Percentiles rank a stretch among this genome's conserved stretches.
Evolutionary conservation across 192 early-diverging fungal species (phyloP).

Genomic region (Pilaira anomala): DNA sequence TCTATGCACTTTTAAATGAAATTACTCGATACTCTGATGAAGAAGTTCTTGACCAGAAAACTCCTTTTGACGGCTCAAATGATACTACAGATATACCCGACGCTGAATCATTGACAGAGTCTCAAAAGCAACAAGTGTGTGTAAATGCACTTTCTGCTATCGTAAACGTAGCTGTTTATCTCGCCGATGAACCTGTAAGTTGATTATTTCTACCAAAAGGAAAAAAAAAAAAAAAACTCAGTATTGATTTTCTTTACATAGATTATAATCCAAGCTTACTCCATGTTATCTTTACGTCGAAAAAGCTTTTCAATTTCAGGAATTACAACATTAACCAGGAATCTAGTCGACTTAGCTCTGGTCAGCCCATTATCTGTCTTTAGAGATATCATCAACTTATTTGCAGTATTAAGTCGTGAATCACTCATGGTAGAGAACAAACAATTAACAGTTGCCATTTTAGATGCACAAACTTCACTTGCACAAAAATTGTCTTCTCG

Average conservation of each 20-base stretch:
- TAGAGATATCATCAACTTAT: conserved; percentile 55
- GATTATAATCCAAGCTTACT: conserved; percentile 59
- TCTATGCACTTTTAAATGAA: conserved; percentile 39
- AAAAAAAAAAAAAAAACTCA: neutral
- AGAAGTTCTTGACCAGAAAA: neutral
- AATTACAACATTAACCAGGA: conserved; percentile 49
- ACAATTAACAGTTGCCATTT: conserved; percentile 29
- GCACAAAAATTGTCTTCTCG: conserved; percentile 43
- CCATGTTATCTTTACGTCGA: conserved; percentile 60
- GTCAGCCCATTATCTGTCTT: conserved; percentile 51
- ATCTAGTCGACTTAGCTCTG: conserved; percentile 58
- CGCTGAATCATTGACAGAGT: conserved; percentile 22
- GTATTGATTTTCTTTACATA: conserved; percentile 15
- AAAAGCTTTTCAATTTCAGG: conserved; percentile 48
- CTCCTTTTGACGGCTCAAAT: neutral
- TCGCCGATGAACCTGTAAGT: conserved; percentile 50
- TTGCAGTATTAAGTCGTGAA: conserved; percentile 43
- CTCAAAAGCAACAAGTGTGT: conserved; percentile 44
- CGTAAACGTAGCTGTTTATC: conserved; percentile 47
- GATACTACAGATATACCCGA: neutral
- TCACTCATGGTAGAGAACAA: conserved; percentile 9
- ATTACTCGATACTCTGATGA: conserved; percentile 27
- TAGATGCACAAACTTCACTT: conserved; percentile 41
- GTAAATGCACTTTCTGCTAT: conserved; percentile 52
- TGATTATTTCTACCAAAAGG: neutral